Percentiles rank a stretch among this genome's conserved stretches.
phyloP scores from a whole-genome alignment of 2,329 filamentous ascomycete species.

The Pyricularia sp. region DNA sequence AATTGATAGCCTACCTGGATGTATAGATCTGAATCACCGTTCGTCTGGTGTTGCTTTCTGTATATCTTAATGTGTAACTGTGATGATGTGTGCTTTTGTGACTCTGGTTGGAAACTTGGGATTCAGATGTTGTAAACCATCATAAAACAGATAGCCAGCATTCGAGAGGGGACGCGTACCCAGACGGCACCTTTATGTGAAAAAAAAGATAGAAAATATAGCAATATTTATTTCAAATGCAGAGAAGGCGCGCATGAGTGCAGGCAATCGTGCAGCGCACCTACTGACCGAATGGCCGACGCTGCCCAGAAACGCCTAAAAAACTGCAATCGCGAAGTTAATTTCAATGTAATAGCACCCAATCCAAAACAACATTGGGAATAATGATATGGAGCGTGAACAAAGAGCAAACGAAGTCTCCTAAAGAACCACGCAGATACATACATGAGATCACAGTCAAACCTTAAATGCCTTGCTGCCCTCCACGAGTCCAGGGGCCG shows the following conservation, averaged over 20 bases:
- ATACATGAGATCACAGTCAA: constrained; percentile 13
- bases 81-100: background rate
- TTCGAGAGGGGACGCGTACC: background rate
- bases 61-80: background rate
- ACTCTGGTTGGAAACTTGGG: background rate
- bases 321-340: background rate
- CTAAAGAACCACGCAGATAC: background rate
- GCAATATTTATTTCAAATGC: background rate
- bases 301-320: background rate
- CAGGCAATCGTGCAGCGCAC: background rate
- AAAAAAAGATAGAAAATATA: background rate
- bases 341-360: background rate
- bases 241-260: background rate
- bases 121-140: background rate
- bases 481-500: constrained; percentile 66
- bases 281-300: background rate
- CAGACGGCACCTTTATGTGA: background rate
- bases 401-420: background rate
- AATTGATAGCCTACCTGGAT: background rate
- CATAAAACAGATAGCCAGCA: background rate
- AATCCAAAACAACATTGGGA: background rate
- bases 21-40: background rate
- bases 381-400: background rate
- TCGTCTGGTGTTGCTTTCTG: background rate
- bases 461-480: constrained; percentile 57